These are phyloP conservation scores for Exophiala dermatitidis DNA, from an alignment of 2,329 filamentous ascomycete genomes.

Conservation along the genomic window DNA sequence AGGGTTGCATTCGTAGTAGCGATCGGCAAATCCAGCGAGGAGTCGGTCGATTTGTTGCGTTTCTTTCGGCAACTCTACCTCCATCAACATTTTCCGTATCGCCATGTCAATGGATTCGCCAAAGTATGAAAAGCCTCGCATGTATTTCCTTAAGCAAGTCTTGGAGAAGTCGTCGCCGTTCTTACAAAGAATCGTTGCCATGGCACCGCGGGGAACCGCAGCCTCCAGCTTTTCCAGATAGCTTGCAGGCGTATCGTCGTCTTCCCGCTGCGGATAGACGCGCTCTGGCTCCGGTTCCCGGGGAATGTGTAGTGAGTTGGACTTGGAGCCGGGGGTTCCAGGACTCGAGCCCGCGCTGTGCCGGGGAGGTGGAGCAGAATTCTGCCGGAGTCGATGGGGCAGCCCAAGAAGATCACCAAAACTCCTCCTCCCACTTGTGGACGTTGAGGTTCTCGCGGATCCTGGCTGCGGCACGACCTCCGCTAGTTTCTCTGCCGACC, in stretches of 20 bases:
- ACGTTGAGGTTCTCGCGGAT: slow-evolving; percentile 66
- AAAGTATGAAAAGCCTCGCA: slow-evolving; percentile 91
- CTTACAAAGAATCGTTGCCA: slow-evolving; percentile 79
- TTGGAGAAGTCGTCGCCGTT: slow-evolving; percentile 76
- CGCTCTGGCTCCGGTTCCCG: slow-evolving; percentile 55
- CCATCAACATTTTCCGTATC: slow-evolving; percentile 89
- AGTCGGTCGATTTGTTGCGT: slow-evolving; percentile 97
- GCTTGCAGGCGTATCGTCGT: slow-evolving; percentile 82
- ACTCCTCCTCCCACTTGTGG: slow-evolving; percentile 78
- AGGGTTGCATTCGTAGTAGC: slow-evolving; percentile 97
- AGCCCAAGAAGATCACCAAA: slow-evolving; percentile 83
- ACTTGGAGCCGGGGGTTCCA: slow-evolving; percentile 68
- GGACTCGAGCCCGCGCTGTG: slow-evolving; percentile 56
- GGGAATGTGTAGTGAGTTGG: slow-evolving; percentile 71
- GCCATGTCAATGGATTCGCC: slow-evolving; percentile 98
- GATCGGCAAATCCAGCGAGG: slow-evolving; percentile 86
- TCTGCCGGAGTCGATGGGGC: slow-evolving; percentile 67
- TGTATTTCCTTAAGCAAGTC: slow-evolving; percentile 83
- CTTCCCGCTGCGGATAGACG: slow-evolving; percentile 67
- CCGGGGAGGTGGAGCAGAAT: slow-evolving; percentile 63
- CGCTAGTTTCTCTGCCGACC: slow-evolving; percentile 54
- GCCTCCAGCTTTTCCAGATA: slow-evolving; percentile 81
- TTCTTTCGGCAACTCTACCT: slow-evolving; percentile 91
- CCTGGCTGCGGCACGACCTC: slow-evolving; percentile 54
- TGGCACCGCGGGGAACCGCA: slow-evolving; percentile 68